phyloP scores from a whole-genome alignment of 2,329 filamentous ascomycete species.

The Exophiala sp. region DNA sequence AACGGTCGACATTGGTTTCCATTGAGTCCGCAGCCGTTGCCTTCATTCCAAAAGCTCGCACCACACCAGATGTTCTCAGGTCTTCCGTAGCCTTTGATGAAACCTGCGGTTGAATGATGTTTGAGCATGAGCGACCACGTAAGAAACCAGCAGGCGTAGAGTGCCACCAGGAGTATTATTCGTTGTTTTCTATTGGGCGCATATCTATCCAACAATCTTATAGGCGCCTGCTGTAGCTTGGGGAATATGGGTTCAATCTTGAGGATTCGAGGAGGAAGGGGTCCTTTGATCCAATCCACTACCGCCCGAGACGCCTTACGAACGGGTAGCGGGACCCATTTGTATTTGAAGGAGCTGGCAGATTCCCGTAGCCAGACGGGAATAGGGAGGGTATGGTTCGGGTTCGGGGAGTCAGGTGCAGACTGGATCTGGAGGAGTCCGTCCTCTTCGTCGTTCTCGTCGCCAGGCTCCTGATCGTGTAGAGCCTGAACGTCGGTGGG shows the following conservation, averaged over 20 bases:
- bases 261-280: conserved; percentile 44
- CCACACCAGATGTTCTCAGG: conserved; percentile 45
- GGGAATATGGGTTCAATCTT: conserved; percentile 47
- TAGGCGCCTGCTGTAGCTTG: conserved; percentile 45
- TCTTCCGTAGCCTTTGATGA: conserved; percentile 48
- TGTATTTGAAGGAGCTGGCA: conserved; percentile 46
- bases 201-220: conserved; percentile 42
- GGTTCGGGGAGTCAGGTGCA: conserved; percentile 23
- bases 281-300: conserved; percentile 46
- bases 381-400: conserved; percentile 28
- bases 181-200: conserved; percentile 47
- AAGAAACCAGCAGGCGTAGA: conserved; percentile 47
- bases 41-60: conserved; percentile 43
- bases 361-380: conserved; percentile 49
- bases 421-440: conserved; percentile 32
- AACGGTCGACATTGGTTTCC: conserved; percentile 57
- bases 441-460: conserved; percentile 34
- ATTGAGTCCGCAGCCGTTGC: conserved; percentile 52
- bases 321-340: conserved; percentile 46
- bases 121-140: conserved; percentile 46
- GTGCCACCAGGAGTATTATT: conserved; percentile 38
- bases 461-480: conserved; percentile 35
- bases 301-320: conserved; percentile 43
- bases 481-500: conserved; percentile 30
- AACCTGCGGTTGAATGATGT: conserved; percentile 44